A percentile compares a stretch with the other conserved stretches of the same genome.
phyloP scores from a whole-genome alignment of 176 grass and related monocot species.

The Cenchrus americanus region DNA sequence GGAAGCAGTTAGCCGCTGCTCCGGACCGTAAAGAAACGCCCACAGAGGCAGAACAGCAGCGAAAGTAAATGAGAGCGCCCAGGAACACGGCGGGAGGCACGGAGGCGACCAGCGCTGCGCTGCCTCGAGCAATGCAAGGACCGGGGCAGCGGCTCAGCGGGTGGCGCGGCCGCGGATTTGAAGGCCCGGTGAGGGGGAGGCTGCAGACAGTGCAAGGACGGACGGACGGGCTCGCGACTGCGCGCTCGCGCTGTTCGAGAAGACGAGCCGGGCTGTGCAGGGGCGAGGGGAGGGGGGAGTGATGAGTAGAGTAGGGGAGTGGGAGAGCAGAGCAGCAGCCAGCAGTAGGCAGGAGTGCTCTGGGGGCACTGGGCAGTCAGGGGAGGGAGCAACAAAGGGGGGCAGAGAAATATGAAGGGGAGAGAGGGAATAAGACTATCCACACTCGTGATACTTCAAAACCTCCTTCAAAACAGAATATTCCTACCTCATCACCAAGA shows the following conservation, averaged over 20 bases:
- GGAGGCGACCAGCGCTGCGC: conserved; percentile 40
- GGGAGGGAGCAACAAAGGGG: background rate
- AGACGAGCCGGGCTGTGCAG: conserved; percentile 29
- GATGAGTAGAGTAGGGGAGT: background rate
- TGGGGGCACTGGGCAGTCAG: background rate
- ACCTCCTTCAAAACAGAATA: too few species aligned
- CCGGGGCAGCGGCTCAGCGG: background rate
- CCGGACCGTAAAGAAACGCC: conserved; percentile 12
- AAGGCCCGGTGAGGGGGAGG: conserved; percentile 36
- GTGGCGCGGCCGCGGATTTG: conserved; percentile 29
- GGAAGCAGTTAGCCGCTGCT: conserved; percentile 45
- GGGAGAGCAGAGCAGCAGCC: conserved; percentile 6
- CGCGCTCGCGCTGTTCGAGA: conserved; percentile 34
- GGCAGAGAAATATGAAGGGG: conserved; percentile 52
- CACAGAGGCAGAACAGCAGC: conserved; percentile 23
- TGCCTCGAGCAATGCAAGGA: conserved; percentile 49
- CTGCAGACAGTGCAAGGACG: conserved; percentile 35
- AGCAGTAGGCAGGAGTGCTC: background rate
- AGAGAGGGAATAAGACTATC: conserved; percentile 61
- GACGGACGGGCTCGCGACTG: conserved; percentile 17
- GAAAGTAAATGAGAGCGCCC: conserved; percentile 40
- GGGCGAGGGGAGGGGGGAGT: background rate
- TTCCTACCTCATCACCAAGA: too few species aligned
- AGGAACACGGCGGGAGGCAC: conserved; percentile 38
- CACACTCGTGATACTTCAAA: too few species aligned